phyloP scores from a whole-genome alignment of 768 basidiomycete genomes.

The Suillus subaureus region DNA sequence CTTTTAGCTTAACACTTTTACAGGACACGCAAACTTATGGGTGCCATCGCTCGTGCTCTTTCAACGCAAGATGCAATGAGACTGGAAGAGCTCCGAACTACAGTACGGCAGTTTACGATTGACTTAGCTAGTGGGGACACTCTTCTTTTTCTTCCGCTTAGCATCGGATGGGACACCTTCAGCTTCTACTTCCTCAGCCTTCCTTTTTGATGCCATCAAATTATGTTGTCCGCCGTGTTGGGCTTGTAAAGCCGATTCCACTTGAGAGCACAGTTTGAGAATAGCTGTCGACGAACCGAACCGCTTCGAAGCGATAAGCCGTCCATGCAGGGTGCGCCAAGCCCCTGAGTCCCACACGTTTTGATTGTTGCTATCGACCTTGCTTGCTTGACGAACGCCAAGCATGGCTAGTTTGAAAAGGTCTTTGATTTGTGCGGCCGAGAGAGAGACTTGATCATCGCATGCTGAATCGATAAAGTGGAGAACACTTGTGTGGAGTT shows the following conservation, averaged over 20 bases:
- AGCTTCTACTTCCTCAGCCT: slow-evolving; percentile 34
- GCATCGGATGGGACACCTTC: slow-evolving; percentile 38
- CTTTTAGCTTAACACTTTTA: not conserved
- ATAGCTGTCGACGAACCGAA: slow-evolving; percentile 67
- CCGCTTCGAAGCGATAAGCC: slow-evolving; percentile 52
- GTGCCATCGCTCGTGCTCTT: not conserved
- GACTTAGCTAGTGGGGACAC: slow-evolving; percentile 23
- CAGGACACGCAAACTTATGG: slow-evolving; percentile 1
- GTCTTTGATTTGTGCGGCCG: slow-evolving; percentile 75
- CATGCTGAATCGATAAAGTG: slow-evolving; percentile 51
- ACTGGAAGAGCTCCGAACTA: slow-evolving; percentile 26
- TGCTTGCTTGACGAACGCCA: slow-evolving; percentile 60
- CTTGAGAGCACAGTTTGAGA: slow-evolving; percentile 64
- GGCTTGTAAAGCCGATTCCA: slow-evolving; percentile 35
- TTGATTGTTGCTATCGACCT: slow-evolving; percentile 39
- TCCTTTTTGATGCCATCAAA: slow-evolving; percentile 40
- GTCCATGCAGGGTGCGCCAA: slow-evolving; percentile 54
- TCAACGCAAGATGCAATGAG: slow-evolving; percentile 17
- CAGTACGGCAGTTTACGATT: slow-evolving; percentile 3
- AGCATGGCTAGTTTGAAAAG: slow-evolving; percentile 69
- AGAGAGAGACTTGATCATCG: slow-evolving; percentile 47
- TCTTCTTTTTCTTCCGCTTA: slow-evolving; percentile 49
- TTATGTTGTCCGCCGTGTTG: slow-evolving; percentile 29
- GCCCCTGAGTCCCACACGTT: slow-evolving; percentile 59
- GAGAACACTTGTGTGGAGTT: slow-evolving; percentile 52